These are phyloP conservation scores for Aurifilum marmelostoma DNA, from an alignment of 2,329 filamentous ascomycete genomes.

Conservation along the genomic window DNA sequence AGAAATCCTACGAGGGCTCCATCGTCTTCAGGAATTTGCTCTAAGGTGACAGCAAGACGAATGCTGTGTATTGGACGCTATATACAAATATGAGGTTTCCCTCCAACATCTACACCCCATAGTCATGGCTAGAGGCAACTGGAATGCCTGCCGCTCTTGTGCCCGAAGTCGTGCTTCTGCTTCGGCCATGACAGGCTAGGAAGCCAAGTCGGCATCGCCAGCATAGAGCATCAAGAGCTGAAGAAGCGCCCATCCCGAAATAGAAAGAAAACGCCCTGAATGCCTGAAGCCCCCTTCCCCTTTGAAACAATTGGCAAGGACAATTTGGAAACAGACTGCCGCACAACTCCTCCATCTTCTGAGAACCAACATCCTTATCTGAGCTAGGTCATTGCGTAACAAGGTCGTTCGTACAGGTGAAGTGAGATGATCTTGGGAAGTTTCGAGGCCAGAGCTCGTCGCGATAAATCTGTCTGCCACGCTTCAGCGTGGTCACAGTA, in stretches of 20 bases:
- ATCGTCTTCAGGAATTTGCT: neutral
- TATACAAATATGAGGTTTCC: conserved; percentile 22
- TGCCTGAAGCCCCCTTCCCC: conserved; percentile 8
- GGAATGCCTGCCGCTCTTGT: conserved; percentile 3
- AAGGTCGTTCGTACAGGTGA: neutral
- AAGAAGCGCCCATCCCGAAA: conserved; percentile 16
- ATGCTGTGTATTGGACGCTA: conserved; percentile 7
- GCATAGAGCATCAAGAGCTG: conserved; percentile 15
- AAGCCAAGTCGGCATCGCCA: conserved; percentile 14
- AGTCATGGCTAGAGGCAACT: conserved; percentile 13
- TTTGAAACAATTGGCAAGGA: conserved; percentile 10
- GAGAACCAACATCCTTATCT: conserved; percentile 20
- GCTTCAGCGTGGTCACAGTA: neutral
- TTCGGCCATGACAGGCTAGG: conserved; percentile 15
- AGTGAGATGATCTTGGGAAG: neutral
- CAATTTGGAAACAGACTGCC: conserved; percentile 17
- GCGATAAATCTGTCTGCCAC: neutral
- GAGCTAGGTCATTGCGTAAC: neutral
- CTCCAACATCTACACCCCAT: conserved; percentile 28
- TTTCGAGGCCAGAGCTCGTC: neutral
- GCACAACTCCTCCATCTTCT: conserved; percentile 23
- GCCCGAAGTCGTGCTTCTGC: conserved; percentile 21
- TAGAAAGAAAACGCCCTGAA: conserved; percentile 25
- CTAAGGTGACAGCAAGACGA: neutral
- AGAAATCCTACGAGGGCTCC: neutral